Conservation (phyloP, 495 filamentous ascomycete genomes). For the Massariosphaeria phaeospora region DNA sequence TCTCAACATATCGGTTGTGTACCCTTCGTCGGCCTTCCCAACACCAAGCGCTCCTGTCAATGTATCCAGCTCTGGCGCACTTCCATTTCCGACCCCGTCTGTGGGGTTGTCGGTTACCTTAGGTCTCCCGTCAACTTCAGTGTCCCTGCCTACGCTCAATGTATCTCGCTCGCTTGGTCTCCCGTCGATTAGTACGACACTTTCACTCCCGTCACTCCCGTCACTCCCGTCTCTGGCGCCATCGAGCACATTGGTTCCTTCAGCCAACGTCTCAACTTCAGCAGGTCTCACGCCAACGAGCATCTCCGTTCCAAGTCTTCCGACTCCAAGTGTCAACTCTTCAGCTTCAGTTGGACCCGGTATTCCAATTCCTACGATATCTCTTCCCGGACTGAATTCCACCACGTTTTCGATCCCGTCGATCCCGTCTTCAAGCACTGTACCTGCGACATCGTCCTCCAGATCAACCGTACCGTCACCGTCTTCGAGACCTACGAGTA, state of each 20-base stretch:
- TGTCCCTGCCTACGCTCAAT: neutral
- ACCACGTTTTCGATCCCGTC: neutral
- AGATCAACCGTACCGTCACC: neutral
- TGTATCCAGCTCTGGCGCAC: neutral
- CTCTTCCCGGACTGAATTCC: neutral
- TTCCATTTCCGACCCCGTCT: neutral
- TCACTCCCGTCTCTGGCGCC: neutral
- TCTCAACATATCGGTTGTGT: neutral
- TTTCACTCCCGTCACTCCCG: neutral
- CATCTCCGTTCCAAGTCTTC: neutral
- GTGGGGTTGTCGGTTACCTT: neutral
- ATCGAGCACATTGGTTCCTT: neutral
- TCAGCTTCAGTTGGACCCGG: neutral
- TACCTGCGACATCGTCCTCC: neutral
- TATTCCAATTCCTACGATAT: neutral
- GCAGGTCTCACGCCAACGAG: neutral
- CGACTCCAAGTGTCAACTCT: neutral
- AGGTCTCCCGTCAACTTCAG: neutral
- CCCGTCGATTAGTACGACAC: neutral
- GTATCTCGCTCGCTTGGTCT: neutral
- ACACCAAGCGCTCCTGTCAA: neutral
- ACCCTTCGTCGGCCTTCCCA: neutral
- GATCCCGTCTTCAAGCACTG: neutral
- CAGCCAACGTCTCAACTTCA: neutral
- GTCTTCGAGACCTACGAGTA: neutral